phyloP scores from a whole-genome alignment of 495 filamentous ascomycete genomes.

The Hyaloscypha finlandica region DNA sequence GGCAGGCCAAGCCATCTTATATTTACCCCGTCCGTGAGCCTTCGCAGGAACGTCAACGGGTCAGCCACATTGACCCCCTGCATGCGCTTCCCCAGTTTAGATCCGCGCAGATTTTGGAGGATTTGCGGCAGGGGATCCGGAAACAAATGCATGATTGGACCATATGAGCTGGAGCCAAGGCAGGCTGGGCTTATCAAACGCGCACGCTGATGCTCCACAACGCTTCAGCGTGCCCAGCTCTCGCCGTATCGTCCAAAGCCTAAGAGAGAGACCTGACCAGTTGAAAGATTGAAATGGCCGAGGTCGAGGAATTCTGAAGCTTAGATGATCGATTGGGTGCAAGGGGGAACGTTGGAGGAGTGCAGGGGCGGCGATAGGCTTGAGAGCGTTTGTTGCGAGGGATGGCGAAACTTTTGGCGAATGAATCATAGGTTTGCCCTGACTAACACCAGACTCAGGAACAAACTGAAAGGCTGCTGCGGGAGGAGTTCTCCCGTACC shows the following conservation, averaged over 20 bases:
- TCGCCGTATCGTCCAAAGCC: conserved; percentile 8
- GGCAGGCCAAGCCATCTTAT: conserved; percentile 25
- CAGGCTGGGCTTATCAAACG: conserved; percentile 19
- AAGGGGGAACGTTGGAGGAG: conserved; percentile 16
- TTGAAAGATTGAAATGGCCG: conserved; percentile 11
- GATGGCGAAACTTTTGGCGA: conserved; percentile 22
- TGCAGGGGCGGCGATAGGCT: conserved; percentile 28
- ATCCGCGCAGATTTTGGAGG: conserved; percentile 15
- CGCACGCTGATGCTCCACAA: conserved; percentile 16
- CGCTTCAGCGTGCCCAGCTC: conserved; percentile 1
- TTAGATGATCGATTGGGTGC: conserved; percentile 24
- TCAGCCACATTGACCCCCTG: conserved; percentile 15
- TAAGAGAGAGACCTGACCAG: conserved; percentile 10
- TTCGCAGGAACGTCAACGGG: not conserved
- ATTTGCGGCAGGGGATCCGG: conserved; percentile 16
- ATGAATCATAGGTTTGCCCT: conserved; percentile 13
- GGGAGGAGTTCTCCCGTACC: not conserved
- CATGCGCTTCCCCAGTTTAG: conserved; percentile 10
- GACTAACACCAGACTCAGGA: conserved; percentile 15
- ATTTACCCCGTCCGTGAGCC: conserved; percentile 17
- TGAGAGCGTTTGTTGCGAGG: conserved; percentile 28
- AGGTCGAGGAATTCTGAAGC: conserved; percentile 19
- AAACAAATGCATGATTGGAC: conserved; percentile 17
- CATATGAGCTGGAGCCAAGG: conserved; percentile 9
- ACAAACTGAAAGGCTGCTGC: not conserved